Evolutionary conservation across 1,284 basidiomycete species (phyloP), one percentile per base, ranked within the genome.

Genomic region (Polyporus tsugae): DNA sequence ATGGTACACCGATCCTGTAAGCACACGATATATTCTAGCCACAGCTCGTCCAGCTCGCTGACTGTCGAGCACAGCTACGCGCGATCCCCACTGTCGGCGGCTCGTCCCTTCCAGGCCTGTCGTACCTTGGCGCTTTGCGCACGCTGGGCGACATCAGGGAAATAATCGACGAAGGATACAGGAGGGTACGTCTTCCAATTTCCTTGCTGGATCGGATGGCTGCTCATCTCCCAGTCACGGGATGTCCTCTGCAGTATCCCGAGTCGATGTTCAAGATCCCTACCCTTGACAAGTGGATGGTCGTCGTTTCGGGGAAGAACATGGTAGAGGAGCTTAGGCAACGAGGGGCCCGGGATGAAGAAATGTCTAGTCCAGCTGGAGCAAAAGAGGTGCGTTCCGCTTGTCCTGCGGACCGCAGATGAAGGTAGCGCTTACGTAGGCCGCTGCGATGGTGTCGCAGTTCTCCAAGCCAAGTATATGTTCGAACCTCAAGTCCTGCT

Each of bases 221-320:
- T 39, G 39, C 52, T 53, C 25, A 53, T 15, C 29, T 29, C 29
- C 29, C 1, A 29, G 29, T 29, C 29, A 2, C 29, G 25, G 25
- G 44, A 46, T 17, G 11, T 6, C 13, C 4, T 11, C 33, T 6
- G 15, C 5, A 83, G 82, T 78, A 81, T 69, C 79, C 77, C 17
- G 72, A 74, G 0, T 60, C 62, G 0, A 44, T 42, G 44, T 70
- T 82, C 72, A 81, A 78, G 74, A 72, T 83, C 19, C 77, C 83
- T 0, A 75, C 78, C 70, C 71, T 79, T 44, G 78, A 80, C n/a
- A 68, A 70, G 49, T 79, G 77, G 77, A 64, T 75, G 1, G 72
- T 80, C 33, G 57, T 79, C 17, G 72, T 73, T 44, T 72, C 60
- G 13, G 72, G 71, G n/a, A 69, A 53, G 44, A 57, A 64, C 36